A percentile compares a stretch with the other conserved stretches of the same genome.
Conservation (phyloP, 169 alveolate species). For the Toxoplasma gondii region DNA sequence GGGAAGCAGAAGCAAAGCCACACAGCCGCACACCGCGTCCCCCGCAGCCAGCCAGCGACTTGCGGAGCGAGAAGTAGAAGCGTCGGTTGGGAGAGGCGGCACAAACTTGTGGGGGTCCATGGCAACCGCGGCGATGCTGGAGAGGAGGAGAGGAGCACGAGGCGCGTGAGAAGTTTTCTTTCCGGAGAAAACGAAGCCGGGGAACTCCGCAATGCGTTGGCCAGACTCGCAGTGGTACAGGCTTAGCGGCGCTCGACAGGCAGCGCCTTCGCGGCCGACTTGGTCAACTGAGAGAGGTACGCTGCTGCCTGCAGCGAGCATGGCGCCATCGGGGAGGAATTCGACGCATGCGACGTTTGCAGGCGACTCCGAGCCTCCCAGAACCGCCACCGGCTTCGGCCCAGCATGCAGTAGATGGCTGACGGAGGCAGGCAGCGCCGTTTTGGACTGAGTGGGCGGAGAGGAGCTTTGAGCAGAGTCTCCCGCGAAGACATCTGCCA, state of each 20-base stretch:
- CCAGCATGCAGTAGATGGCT: background rate
- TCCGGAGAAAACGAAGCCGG: background rate
- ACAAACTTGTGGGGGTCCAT: background rate
- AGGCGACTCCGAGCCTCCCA: background rate
- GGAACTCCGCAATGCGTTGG: background rate
- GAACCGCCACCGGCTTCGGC: constrained; percentile 16
- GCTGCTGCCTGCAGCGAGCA: background rate
- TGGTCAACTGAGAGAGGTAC: background rate
- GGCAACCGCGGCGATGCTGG: background rate
- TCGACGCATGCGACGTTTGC: background rate
- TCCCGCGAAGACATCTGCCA: background rate
- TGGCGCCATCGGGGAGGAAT: constrained; percentile 5
- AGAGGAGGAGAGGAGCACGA: constrained; percentile 8
- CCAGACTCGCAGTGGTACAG: constrained; percentile 13
- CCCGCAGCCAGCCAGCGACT: constrained; percentile 26
- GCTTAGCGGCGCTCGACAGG: background rate
- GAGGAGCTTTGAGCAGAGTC: background rate
- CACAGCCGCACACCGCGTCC: constrained; percentile 24
- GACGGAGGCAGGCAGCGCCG: background rate
- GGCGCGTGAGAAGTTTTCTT: background rate
- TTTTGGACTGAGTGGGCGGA: background rate
- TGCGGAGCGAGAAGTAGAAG: background rate
- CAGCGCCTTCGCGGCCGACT: background rate
- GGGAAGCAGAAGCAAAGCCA: background rate
- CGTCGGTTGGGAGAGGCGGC: background rate